Evolutionary conservation across 805 yeast species (phyloP).

Genomic region (Kuraishia floccosa): DNA sequence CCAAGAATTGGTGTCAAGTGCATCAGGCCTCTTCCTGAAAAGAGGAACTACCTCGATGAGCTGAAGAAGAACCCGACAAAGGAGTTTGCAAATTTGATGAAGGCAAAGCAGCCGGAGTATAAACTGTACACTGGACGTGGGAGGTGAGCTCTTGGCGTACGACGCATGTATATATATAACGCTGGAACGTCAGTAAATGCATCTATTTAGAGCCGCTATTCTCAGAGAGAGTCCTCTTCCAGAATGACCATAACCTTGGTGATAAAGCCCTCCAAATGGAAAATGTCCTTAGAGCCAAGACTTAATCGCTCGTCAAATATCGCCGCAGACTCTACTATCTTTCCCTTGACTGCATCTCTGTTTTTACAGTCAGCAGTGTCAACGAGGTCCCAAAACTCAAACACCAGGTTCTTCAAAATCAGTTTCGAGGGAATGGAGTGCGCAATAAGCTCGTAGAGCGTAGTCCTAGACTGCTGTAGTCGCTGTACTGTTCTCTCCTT

Average conservation of each 20-base stretch:
- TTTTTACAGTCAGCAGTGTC: slow-evolving; percentile 8
- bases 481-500: slow-evolving; percentile 55
- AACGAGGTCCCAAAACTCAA: slow-evolving; percentile 17
- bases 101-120: slow-evolving; percentile 41
- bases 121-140: slow-evolving; percentile 22
- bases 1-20: slow-evolving; percentile 68
- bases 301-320: slow-evolving; percentile 77
- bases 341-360: slow-evolving; percentile 20
- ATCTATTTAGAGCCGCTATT: not conserved
- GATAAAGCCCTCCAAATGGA: slow-evolving; percentile 89
- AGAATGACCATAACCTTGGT: slow-evolving; percentile 78
- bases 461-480: slow-evolving; percentile 49
- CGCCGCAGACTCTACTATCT: slow-evolving; percentile 50
- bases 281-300: slow-evolving; percentile 80
- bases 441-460: slow-evolving; percentile 73
- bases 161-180: slow-evolving; percentile 4
- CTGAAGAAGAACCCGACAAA: slow-evolving; percentile 53
- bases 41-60: slow-evolving; percentile 42
- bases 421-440: slow-evolving; percentile 89
- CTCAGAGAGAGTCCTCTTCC: slow-evolving; percentile 23
- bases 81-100: slow-evolving; percentile 43
- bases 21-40: slow-evolving; percentile 27
- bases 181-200: slow-evolving; percentile 1
- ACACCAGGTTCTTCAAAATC: slow-evolving; percentile 53
- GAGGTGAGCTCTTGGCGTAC: not conserved